Evolutionary conservation across 1,284 basidiomycete species (phyloP), one percentile per base, ranked within the genome.

Genomic region (Ganoderma resinaceum): DNA sequence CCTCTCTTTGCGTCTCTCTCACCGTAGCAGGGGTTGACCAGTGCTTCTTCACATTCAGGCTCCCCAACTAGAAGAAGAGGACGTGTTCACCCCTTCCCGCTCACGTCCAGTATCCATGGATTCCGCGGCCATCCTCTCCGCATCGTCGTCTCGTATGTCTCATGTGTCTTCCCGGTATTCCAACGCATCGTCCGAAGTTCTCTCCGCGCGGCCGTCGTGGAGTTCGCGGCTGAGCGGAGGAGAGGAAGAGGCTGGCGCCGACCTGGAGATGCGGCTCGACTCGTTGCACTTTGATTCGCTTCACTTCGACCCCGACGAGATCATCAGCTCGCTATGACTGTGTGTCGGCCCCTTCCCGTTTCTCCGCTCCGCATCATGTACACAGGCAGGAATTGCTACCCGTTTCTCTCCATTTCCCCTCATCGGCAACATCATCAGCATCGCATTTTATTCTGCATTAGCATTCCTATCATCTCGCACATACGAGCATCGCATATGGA

Each of bases 261-360:
- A 83, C 68, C 79, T 88, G 63, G 89, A 92, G 80, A 87, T 91
- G 87, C 81, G 79, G 57, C 85, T 92, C 20, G 88, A 91, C 75
- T 91, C 91, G 31, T 79, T 92, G 64, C 89, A 90, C 74, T 92
- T 91, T 74, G 90, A 91, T 70, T 82, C 84, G 0, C 72, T 92
- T 55, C 89, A 88, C 64, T 90, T 92, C 67, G 88, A 92, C 75
- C 83, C 84, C 26, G 85, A 89, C 68, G 83, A 82, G 58, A 63
- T 72, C 14, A 53, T 72, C 55, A 69, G 46, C 59, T 38, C 35
- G 23, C 90, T 88, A 69, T 74, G 78, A 72, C 18, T 9, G 61
- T 35, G 40, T 9, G 33, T 49, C n/a, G 46, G 33, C n/a, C 29
- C 18, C 52, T 31, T 55, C 26, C 9, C 29, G 33, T 57, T 2